Evolutionary conservation across 2,329 filamentous ascomycete genomes (phyloP), one percentile per base, ranked within the genome.

Genomic region (Fragosphaeria purpurea): DNA sequence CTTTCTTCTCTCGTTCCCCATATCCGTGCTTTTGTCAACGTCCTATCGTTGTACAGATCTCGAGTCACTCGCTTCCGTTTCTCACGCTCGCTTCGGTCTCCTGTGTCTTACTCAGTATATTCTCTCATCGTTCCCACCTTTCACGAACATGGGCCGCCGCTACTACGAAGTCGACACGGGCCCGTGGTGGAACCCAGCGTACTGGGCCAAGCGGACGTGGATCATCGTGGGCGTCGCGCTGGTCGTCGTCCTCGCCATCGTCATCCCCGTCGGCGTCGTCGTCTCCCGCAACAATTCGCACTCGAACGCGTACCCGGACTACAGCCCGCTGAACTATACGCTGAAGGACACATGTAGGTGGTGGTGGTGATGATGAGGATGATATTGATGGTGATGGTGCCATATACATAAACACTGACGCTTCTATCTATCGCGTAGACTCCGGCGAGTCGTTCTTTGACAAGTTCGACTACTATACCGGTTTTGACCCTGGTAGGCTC

Each of bases 151-250:
- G 56, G 53, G 50, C 5, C 48, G 46, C n/a, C 47, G 49, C n/a
- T 53, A 49, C 52, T 52, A 53, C 48, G 42, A 52, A 5, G 38
- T 46, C 7, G 13, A 51, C 35, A 44, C 39, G 31, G 50, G 41
- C 7, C 50, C 49, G 5, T 59, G 58, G 58, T 60, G 51, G 51
- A 68, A 80, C 54, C 71, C 73, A 0, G 67, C 67, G 46, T 68
- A 68, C 44, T 83, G 79, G 80, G 65, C 71, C 41, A 72, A 73
- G 59, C 72, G 70, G 52, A 68, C 65, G 9, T 82, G 74, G 73
- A 60, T 70, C 30, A 63, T 69, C 37, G 59, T 75, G 6, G 69
- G 56, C 4, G 60, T 65, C 1, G 55, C 68, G 1, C 50, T 71
- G 2, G 63, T 64, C 31, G 54, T 71, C 37, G 56, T 74, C 7